Percentiles rank a stretch among this genome's conserved stretches.
phyloP scores from a whole-genome alignment of 192 early-diverging fungal species.

The Coemansia sp. region DNA sequence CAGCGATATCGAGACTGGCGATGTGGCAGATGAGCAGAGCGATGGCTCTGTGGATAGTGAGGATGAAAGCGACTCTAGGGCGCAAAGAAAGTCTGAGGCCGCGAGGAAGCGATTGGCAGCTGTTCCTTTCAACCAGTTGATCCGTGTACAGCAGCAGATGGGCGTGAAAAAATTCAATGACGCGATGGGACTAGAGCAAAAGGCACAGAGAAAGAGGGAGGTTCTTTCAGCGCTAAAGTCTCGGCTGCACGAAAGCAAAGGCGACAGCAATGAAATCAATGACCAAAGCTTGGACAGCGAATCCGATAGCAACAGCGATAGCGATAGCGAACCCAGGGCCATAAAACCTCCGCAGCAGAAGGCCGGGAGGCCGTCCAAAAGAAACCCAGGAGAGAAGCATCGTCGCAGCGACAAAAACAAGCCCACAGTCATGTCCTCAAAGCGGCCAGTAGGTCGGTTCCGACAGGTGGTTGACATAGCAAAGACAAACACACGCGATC shows the following conservation, averaged over 20 bases:
- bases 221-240: slow-evolving; percentile 42
- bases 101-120: slow-evolving; percentile 60
- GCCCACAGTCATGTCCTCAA: slow-evolving; percentile 42
- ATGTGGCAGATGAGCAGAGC: not conserved
- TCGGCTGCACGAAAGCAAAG: slow-evolving; percentile 22
- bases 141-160: slow-evolving; percentile 75
- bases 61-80: slow-evolving; percentile 6
- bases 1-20: slow-evolving; percentile 11
- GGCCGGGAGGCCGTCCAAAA: not conserved
- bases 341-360: not conserved
- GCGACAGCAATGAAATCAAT: slow-evolving; percentile 18
- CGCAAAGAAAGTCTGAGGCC: slow-evolving; percentile 8
- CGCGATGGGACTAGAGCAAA: slow-evolving; percentile 35
- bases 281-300: slow-evolving; percentile 25
- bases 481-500: slow-evolving; percentile 67
- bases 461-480: slow-evolving; percentile 46
- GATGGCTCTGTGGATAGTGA: slow-evolving; percentile 12
- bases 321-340: slow-evolving; percentile 7
- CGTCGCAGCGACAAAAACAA: slow-evolving; percentile 24
- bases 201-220: slow-evolving; percentile 33
- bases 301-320: slow-evolving; percentile 44
- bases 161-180: slow-evolving; percentile 66
- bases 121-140: slow-evolving; percentile 77
- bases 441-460: slow-evolving; percentile 49
- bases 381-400: slow-evolving; percentile 9